Conservation (phyloP, 768 basidiomycete genomes). For the Hemileccinum rubropunctum region DNA sequence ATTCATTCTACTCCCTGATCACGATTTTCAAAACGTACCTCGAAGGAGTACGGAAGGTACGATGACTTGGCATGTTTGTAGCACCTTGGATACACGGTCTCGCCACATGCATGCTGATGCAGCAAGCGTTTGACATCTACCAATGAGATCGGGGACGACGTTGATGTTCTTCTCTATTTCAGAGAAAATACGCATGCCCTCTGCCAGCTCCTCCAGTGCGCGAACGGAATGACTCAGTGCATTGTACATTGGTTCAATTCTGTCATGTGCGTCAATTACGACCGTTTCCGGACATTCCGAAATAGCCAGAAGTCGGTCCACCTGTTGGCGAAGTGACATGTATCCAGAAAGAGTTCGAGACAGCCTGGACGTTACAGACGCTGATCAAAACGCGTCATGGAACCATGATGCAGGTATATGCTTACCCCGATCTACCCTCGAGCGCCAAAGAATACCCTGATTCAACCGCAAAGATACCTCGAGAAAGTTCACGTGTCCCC, state of each 20-base stretch:
- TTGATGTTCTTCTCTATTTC: conserved; percentile 27
- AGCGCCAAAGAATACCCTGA: conserved; percentile 71
- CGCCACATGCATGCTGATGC: conserved; percentile 28
- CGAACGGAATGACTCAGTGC: conserved; percentile 19
- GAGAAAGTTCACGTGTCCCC: conserved; percentile 81
- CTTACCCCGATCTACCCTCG: conserved; percentile 62
- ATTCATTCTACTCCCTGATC: not conserved
- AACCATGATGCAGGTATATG: conserved; percentile 7
- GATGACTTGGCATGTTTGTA: conserved; percentile 16
- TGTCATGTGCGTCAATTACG: conserved; percentile 9
- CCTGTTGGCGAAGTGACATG: conserved; percentile 11
- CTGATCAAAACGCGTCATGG: not conserved
- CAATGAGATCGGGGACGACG: conserved; percentile 23
- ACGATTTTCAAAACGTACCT: conserved; percentile 28
- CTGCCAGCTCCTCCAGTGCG: conserved; percentile 38
- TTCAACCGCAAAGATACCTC: conserved; percentile 76
- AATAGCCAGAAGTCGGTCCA: conserved; percentile 20
- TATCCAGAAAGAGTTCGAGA: conserved; percentile 18
- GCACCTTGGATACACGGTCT: conserved; percentile 24
- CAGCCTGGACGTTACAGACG: conserved; percentile 9
- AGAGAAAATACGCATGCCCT: conserved; percentile 34
- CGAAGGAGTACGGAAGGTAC: conserved; percentile 35
- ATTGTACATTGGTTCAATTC: conserved; percentile 17
- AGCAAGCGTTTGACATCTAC: conserved; percentile 24
- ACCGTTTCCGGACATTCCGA: conserved; percentile 21